Base-by-base conservation (phyloP, 371 early-diverging fungal genomes). In the Apophysomyces ossiformis region DNA sequence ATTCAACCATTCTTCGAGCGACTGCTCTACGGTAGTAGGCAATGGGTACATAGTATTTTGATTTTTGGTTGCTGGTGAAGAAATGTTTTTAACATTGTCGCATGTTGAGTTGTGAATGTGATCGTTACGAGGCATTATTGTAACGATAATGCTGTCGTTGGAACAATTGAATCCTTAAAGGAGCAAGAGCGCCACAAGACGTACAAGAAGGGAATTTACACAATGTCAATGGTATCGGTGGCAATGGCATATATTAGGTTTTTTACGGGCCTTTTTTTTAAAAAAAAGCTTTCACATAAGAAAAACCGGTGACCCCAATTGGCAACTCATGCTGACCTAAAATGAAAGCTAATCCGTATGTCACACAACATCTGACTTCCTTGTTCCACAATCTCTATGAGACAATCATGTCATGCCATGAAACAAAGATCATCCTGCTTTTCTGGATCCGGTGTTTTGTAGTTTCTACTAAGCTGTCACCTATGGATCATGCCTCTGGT, bases 1-100 rank as follows among this genome's bases (percentile, higher is more conserved):
- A 15, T 65, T 57, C 5, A 77, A 61, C 81, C 81, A 81, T 41
- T 81, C 72, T 60, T 78, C 74, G 4, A 81, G 64, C 21, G 78
- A 77, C 68, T 77, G 75, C 57, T 81, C 78, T 11, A 69, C 54
- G 9, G 54, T 50, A 18, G 54, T 21, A 6, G 54, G 54, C n/a
- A 50, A 26, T 7, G 54, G 54, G 21, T 21, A 50, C 18, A 21
- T 21, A 7, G 54, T 9, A 21, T n/a, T 50, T 1, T 0, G 5
- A 26, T 50, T 21, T 21, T 50, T 50, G 5, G 54, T 18, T 18
- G 54, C 26, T 18, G 54, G 54, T 21, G 54, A 26, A 21, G 54
- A 21, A n/a, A 8, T 50, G 54, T 50, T 2, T n/a, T 13, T 18
- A 45, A 18, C 21, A 21, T 5, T 9, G 11, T 21, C 35, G 9